Base-by-base conservation (phyloP, 2,329 filamentous ascomycete species). In the Botryotinia globosa region DNA sequence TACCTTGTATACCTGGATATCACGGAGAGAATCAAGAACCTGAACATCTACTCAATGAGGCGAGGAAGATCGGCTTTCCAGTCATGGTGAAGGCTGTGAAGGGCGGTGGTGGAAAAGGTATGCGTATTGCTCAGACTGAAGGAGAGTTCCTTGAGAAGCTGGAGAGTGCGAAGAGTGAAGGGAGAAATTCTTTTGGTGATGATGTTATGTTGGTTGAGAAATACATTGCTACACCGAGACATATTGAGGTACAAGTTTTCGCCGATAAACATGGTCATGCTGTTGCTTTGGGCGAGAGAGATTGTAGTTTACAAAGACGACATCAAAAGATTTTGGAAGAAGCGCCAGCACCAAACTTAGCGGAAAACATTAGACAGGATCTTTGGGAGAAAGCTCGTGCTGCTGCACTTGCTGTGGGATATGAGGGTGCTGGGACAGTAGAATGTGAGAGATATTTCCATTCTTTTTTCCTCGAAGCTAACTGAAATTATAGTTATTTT, bases 1-100 rank as follows among this genome's bases (percentile, higher is more conserved):
- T 99, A 5, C 94, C 94, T 7, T 98, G 96, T 79, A 96, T 99
- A 66, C 96, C 96, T 0, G 96, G 96, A 0, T 99, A 99, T 79
- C 96, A 98, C 81, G 96, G 96, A 29, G 79, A 86, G 1, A 93
- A 97, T 69, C 96, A 99, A 83, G 89, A 91, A 66, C 85, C 87
- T 64, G 81, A 84, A 72, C 82, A 88, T 76, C 81, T 91, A 39
- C 80, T 93, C 72, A 83, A 85, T 16, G 90, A 95, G 80, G 95
- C 96, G 12, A 88, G 88, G 77, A 89, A 92, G 76, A 85, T 92
- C 76, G 85, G 85, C 42, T 92, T 90, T 76, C 90, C 90, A 20
- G 91, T 94, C 10, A 86, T 94, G 78, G 85, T 94, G 69, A 97
- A 97, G 85, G 93, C 92, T 75, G 92, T 93, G 20, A 89, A 89